A percentile compares a stretch with the other conserved stretches of the same genome.
Conservation (phyloP, 805 yeast genomes). For the Sugiyamaella americana region DNA sequence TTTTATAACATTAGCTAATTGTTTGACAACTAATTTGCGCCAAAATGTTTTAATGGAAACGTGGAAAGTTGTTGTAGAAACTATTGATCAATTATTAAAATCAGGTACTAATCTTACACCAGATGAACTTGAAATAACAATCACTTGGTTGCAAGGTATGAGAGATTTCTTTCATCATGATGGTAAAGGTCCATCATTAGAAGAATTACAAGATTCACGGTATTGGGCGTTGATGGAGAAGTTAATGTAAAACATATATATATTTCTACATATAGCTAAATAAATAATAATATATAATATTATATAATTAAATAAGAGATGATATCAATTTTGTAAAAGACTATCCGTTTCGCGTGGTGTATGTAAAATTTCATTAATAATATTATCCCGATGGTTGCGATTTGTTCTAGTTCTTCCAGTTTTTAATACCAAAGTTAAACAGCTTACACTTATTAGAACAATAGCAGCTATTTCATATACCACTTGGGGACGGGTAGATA, state of each 20-base stretch:
- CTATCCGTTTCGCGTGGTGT: not conserved
- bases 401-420: not conserved
- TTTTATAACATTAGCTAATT: conserved; percentile 54
- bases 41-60: conserved; percentile 65
- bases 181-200: conserved; percentile 74
- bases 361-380: no score
- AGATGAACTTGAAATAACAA: conserved; percentile 60
- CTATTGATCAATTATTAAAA: conserved; percentile 58
- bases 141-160: conserved; percentile 63
- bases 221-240: conserved; percentile 64
- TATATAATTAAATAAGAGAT: no score
- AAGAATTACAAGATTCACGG: conserved; percentile 51
- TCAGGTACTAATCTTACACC: conserved; percentile 42
- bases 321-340: not conserved
- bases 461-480: conserved; percentile 18
- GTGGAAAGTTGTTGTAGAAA: conserved; percentile 67
- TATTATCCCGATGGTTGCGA: not conserved
- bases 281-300: no score
- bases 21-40: conserved; percentile 49
- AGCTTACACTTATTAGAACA: conserved; percentile 39
- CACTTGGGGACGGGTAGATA: conserved; percentile 17
- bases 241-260: no score
- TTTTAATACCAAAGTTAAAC: conserved; percentile 37
- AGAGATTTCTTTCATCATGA: conserved; percentile 70
- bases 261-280: no score